Evolutionary conservation across 73 alveolate species (phyloP), one percentile per base, ranked within the genome.

Genomic region (Symbiodinium pilosum): DNA sequence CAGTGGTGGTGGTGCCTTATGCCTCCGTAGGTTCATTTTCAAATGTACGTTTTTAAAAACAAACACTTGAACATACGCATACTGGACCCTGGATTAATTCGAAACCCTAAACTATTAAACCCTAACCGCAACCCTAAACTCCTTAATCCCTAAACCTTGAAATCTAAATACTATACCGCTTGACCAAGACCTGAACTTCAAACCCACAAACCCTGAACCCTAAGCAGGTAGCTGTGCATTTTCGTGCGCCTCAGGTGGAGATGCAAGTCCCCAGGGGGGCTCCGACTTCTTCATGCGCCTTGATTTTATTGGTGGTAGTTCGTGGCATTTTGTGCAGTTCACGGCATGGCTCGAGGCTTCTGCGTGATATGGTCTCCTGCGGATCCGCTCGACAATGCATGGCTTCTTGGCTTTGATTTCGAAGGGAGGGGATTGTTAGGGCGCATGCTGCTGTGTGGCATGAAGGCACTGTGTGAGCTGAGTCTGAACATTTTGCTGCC

Each of bases 221-320:
- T 1, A 2, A 51, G 21, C 68, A 7, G 64, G 16, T 11, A 47
- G 12, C 21, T 47, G 16, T 47, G 16, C n/a, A 16, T 16, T 16
- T 51, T 51, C 1, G 28, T 51, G 12, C 28, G 28, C 12, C 12
- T n/a, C 3, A 77, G 87, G 87, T 77, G 87, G 87, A 44, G 87
- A 77, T 77, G 87, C 87, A 28, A 30, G 47, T 32, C 87, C 87
- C 30, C 87, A 77, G 47, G 47, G 87, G 7, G 87, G 87, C 12
- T 77, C 87, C 51, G 87, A 77, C n/a, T 77, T 77, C 87, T 77
- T 77, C 51, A 77, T 77, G 87, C 40, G 87, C 24, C 87, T 7
- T 12, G 87, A 11, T 40, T n/a, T 16, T 30, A 77, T 0, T 2
- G 52, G 87, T 3, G 40, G 20, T 28, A 7, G 40, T 16, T 21